These are phyloP conservation scores for Beauveria varroae DNA, from an alignment of 2,329 filamentous ascomycete genomes.

Conservation along the genomic window DNA sequence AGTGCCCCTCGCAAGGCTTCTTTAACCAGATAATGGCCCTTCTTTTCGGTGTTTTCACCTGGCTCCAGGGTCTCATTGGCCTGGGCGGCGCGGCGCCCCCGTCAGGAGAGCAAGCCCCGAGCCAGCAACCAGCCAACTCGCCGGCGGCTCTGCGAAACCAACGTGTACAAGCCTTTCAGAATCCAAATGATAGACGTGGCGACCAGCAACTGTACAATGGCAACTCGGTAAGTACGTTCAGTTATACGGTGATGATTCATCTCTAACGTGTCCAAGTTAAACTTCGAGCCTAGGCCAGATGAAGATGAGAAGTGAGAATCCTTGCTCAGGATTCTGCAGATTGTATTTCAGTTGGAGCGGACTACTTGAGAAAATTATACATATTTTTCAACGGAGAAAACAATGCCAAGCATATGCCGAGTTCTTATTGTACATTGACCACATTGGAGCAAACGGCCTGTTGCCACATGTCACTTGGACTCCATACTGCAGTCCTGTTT, in stretches of 20 bases:
- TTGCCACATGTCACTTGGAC: background rate
- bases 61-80: constrained; percentile 23
- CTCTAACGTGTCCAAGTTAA: constrained; percentile 42
- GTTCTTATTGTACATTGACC: background rate
- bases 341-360: constrained; percentile 9
- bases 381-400: constrained; percentile 16
- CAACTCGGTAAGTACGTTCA: constrained; percentile 60
- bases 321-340: background rate
- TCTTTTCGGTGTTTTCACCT: constrained; percentile 23
- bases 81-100: constrained; percentile 14
- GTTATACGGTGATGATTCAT: background rate
- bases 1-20: constrained; percentile 19
- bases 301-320: constrained; percentile 39
- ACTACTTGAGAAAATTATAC: constrained; percentile 14
- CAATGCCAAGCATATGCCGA: constrained; percentile 12
- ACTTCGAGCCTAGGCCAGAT: constrained; percentile 60
- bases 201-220: constrained; percentile 81
- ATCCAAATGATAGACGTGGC: constrained; percentile 41
- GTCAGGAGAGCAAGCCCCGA: background rate
- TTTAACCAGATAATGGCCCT: constrained; percentile 23
- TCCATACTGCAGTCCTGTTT: background rate
- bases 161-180: constrained; percentile 12
- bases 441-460: background rate
- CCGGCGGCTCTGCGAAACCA: constrained; percentile 17
- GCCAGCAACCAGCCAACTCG: background rate